Conservation (phyloP, 2,329 filamentous ascomycete species). For the Fusarium anguioides region DNA sequence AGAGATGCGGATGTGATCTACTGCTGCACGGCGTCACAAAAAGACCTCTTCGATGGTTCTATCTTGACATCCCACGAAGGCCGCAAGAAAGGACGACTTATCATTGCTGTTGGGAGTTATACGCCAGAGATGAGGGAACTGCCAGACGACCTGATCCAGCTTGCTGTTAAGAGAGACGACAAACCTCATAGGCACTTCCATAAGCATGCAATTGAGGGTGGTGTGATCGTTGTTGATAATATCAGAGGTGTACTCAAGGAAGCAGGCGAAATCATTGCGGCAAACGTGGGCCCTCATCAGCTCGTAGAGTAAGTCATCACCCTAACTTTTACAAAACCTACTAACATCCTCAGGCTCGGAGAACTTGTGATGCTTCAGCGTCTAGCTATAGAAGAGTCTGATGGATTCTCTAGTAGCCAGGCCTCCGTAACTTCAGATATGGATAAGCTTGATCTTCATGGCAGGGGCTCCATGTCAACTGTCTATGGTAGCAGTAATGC, state of each 20-base stretch:
- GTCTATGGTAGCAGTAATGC: conserved; percentile 47
- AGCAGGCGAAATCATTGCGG: conserved; percentile 87
- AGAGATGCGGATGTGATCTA: conserved; percentile 83
- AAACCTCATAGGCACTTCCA: conserved; percentile 69
- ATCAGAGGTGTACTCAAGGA: conserved; percentile 83
- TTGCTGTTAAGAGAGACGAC: conserved; percentile 64
- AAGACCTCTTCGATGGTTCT: conserved; percentile 78
- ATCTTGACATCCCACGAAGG: conserved; percentile 79
- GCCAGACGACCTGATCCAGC: conserved; percentile 77
- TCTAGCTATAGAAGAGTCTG: conserved; percentile 55
- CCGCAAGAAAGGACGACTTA: conserved; percentile 74
- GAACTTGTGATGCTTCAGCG: conserved; percentile 76
- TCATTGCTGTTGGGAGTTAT: conserved; percentile 77
- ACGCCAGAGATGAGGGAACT: conserved; percentile 83
- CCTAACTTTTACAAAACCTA: not conserved
- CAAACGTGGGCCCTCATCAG: conserved; percentile 76
- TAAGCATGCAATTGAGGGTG: conserved; percentile 72
- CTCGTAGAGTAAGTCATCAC: conserved; percentile 75
- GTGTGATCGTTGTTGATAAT: conserved; percentile 78
- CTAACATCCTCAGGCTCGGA: conserved; percentile 67
- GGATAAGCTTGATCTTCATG: conserved; percentile 51
- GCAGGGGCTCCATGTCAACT: conserved; percentile 55
- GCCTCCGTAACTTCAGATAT: conserved; percentile 48
- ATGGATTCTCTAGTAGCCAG: conserved; percentile 48
- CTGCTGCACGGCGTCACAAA: conserved; percentile 82